Evolutionary conservation across 371 early-diverging fungal genomes (phyloP), one percentile per base, ranked within the genome.

Genomic region (Basidiobolus meristosporus): DNA sequence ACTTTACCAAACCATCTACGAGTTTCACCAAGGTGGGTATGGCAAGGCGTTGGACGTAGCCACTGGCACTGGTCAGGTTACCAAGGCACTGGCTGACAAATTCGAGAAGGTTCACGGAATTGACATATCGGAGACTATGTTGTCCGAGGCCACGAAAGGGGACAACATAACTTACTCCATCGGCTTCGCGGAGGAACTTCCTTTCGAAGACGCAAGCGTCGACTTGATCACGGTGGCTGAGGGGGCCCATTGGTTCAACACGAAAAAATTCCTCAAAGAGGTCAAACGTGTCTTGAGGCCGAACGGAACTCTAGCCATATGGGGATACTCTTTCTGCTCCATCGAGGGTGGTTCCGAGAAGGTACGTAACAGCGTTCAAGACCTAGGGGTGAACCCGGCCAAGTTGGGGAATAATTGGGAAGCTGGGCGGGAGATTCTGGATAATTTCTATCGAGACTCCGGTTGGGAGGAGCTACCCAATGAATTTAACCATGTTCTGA

Each of bases 161-260:
- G 51, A 54, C 38, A 71, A 70, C 33, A 55, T 77, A 29, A 37
- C 50, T 1, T 77, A 75, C 40, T 51, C 50, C 30, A 48, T 56
- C 5, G 59, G 62, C 2, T 39, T 47, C 6, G 70, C 62, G 0
- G 72, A 74, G 40, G 51, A 51, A 26, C 32, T 42, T 5, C 42
- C 42, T 21, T 42, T 51, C 14, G 45, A 49, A 10, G 16, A 21
- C 16, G 19, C 43, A 49, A 14, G 45, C 48, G 9, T 73, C 9
- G 76, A 78, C 43, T 36, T 75, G 43, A 33, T 78, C 11, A 70
- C 76, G 0, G 60, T 65, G 2, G 69, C 65, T 14, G 63, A 67
- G 31, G 71, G 70, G 1, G 60, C 68, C 41, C 77, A 76, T 42
- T 80, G 77, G 76, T 70, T 81, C 41, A 58, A 73, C 11, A 50